Base-by-base conservation (phyloP, 805 yeast species). In the Candida quercuum region DNA sequence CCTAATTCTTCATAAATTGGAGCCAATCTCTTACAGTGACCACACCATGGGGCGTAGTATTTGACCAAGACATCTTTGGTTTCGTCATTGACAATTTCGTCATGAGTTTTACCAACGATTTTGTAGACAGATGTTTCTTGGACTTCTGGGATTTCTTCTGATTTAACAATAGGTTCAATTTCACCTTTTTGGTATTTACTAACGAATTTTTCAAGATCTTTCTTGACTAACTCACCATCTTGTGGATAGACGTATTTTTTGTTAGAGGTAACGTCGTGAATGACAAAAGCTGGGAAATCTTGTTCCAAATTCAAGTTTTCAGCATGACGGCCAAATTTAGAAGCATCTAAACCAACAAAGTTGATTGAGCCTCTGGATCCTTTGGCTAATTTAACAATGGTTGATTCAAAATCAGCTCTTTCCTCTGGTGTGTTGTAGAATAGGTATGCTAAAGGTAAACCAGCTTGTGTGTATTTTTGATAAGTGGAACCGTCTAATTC, bases 1-100 rank as follows among this genome's bases (percentile, higher is more conserved):
- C 91, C 97, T 48, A 93, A 75, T 59, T 89, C 93, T 60, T 86
- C 94, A 71, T 79, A 91, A 41, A 70, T 72, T 57, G 96, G 96
- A 36, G 91, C 91, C 60, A 88, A 72, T 64, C 76, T 85, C 72
- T 86, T 87, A 72, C 96, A 87, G 72, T 88, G 96, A 33, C 96
- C 94, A 71, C 96, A 88, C 96, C 96, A 89, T 66, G 95, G 94
- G 34, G 98, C 97, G 58, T 86, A 89, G 67, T 89, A 91, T 69
- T 86, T 85, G 39, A 91, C 95, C 40, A 89, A 64, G 26, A 85
- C 81, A 58, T 84, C 91, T 66, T 78, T 82, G 16, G 48, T 55
- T 36, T 58, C 55, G 52, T 80, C 79, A 22, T 62, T 63, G 37
- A 86, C 73, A 42, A 86, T 65, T 24, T 72, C 76, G 35, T 84